Conservation (phyloP, 306 rosid species). For the Sesbania bispinosa region DNA sequence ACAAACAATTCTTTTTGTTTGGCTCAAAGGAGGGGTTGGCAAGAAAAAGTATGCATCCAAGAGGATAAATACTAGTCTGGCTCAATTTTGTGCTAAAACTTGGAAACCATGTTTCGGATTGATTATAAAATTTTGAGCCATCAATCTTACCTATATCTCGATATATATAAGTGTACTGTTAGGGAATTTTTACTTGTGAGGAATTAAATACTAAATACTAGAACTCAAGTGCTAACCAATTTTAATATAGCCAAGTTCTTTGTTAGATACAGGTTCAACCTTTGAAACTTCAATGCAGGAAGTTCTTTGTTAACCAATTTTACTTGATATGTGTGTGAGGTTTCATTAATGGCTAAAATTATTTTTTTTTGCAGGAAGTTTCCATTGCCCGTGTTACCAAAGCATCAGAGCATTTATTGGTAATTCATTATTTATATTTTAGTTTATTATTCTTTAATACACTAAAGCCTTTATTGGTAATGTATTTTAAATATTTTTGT, state of each 20-base stretch:
- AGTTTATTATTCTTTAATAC: no score
- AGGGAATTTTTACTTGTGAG: background rate
- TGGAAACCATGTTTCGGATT: conserved; percentile 9
- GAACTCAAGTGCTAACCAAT: background rate
- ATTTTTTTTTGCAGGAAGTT: conserved; percentile 25
- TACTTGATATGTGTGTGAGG: no score
- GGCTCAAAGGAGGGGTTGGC: background rate
- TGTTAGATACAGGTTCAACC: background rate
- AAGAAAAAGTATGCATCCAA: background rate
- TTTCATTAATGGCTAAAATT: background rate
- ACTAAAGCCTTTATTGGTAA: conserved; percentile 25
- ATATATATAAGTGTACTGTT: background rate
- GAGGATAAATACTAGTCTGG: background rate
- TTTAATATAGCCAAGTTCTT: conserved; percentile 29
- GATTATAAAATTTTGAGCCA: background rate
- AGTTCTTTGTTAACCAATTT: no score
- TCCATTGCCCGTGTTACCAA: conserved; percentile 12
- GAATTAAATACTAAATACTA: background rate
- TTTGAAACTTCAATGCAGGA: conserved; percentile 20
- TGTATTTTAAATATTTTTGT: background rate
- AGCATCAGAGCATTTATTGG: conserved; percentile 23
- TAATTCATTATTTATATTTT: no score
- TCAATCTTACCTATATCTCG: background rate
- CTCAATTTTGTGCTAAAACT: conserved; percentile 4
- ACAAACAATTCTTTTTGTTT: background rate